Percentiles rank a stretch among this genome's conserved stretches.
phyloP scores from a whole-genome alignment of 805 yeast genomes.

The Lachancea meyersii region DNA sequence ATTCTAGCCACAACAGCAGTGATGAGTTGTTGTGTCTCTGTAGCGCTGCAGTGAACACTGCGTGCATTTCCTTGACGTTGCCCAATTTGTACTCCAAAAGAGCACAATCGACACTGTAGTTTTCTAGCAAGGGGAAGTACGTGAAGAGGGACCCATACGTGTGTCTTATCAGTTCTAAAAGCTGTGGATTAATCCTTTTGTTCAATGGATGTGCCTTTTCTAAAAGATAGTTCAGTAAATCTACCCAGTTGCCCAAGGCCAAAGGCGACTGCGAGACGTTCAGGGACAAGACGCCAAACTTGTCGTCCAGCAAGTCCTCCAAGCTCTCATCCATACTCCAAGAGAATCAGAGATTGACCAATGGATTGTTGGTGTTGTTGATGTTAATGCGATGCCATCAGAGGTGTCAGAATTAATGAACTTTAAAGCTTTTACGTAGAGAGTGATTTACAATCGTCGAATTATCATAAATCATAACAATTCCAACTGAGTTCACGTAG shows the following conservation, averaged over 20 bases:
- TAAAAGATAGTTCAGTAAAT: constrained; percentile 23
- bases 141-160: constrained; percentile 28
- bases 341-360: neutral
- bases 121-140: constrained; percentile 31
- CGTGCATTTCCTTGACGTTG: constrained; percentile 22
- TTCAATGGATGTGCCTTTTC: constrained; percentile 23
- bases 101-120: constrained; percentile 32
- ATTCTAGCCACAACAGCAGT: constrained; percentile 29
- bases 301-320: constrained; percentile 14
- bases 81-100: constrained; percentile 31
- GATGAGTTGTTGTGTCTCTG: constrained; percentile 26
- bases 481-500: no score
- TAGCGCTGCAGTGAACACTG: constrained; percentile 23
- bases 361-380: neutral
- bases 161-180: constrained; percentile 18
- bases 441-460: no score
- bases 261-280: constrained; percentile 25
- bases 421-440: no score
- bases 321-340: constrained; percentile 4
- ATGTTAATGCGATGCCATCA: neutral
- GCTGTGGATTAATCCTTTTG: constrained; percentile 19
- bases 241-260: constrained; percentile 29
- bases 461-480: no score
- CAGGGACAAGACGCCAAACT: constrained; percentile 24
- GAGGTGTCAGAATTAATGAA: no score